A percentile compares a stretch with the other conserved stretches of the same genome.
Evolutionary conservation across 106 monocot species (phyloP).

Genomic region (Allium sativum): DNA sequence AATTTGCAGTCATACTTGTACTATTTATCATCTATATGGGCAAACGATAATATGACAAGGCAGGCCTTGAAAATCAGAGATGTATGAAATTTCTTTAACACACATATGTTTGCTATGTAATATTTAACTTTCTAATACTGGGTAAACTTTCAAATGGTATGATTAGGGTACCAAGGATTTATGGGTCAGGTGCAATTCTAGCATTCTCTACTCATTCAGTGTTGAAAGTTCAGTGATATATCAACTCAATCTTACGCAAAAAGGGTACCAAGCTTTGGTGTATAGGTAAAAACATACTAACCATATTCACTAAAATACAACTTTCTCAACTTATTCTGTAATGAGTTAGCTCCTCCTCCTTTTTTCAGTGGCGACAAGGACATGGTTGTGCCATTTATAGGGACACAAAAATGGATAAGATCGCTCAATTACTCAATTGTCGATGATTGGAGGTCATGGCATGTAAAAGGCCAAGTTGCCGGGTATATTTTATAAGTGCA

Average conservation of each 20-base stretch:
- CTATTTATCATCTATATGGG: constrained; percentile 34
- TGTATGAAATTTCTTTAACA: too few relatives aligned
- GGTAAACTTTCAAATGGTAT: too few relatives aligned
- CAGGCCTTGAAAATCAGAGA: constrained; percentile 28
- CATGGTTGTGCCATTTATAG: constrained; percentile 18
- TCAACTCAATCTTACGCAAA: constrained; percentile 32
- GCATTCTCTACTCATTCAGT: constrained; percentile 3
- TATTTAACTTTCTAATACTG: too few relatives aligned
- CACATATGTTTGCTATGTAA: too few relatives aligned
- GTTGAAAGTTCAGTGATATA: constrained; percentile 20
- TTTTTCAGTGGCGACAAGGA: constrained; percentile 60
- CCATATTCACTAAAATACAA: too few relatives aligned
- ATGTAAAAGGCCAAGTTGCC: constrained; percentile 41
- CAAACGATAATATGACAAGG: constrained; percentile 31
- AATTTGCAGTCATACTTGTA: too few relatives aligned
- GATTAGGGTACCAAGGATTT: constrained; percentile 28
- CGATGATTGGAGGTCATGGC: constrained; percentile 55
- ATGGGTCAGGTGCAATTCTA: constrained; percentile 26
- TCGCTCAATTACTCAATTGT: constrained; percentile 43
- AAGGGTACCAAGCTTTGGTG: constrained; percentile 39
- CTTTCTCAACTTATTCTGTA: too few relatives aligned
- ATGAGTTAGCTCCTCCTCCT: too few relatives aligned
- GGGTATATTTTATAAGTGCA: too few relatives aligned
- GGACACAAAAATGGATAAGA: constrained; percentile 45
- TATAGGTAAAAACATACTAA: constrained; percentile 34